Conservation (phyloP, 768 basidiomycete genomes). For the Boletus vermiculosoides region DNA sequence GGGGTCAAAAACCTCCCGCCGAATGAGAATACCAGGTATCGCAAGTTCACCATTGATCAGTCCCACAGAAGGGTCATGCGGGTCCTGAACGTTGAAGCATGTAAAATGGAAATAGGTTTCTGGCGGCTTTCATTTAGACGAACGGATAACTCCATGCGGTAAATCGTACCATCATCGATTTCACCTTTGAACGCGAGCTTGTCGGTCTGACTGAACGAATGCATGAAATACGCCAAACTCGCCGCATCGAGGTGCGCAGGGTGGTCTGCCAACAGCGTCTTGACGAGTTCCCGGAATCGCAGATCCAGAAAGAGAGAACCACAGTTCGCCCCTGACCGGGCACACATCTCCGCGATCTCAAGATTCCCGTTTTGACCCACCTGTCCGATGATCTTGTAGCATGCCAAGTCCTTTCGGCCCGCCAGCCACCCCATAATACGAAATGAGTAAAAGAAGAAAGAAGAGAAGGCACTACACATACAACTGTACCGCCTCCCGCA, state of each 20-base stretch:
- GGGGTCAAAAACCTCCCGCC: conserved; percentile 85
- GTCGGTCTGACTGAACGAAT: conserved; percentile 86
- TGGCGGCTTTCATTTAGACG: conserved; percentile 30
- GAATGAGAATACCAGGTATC: conserved; percentile 76
- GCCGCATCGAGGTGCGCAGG: conserved; percentile 81
- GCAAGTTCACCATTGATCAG: conserved; percentile 80
- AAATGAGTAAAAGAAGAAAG: background rate
- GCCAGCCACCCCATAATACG: conserved; percentile 1
- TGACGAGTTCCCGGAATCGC: conserved; percentile 79
- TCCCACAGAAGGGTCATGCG: conserved; percentile 76
- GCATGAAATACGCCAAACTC: conserved; percentile 85
- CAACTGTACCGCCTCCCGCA: conserved; percentile 81
- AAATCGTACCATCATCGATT: conserved; percentile 64
- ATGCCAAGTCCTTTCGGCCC: conserved; percentile 40
- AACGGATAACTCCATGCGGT: background rate
- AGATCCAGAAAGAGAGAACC: conserved; percentile 87
- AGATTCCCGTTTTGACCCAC: conserved; percentile 71
- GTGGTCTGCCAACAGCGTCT: conserved; percentile 75
- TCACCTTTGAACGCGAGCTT: conserved; percentile 75
- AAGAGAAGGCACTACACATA: conserved; percentile 30
- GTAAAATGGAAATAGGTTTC: conserved; percentile 86
- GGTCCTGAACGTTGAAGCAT: conserved; percentile 85
- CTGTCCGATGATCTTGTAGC: conserved; percentile 80
- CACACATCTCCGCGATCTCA: conserved; percentile 92
- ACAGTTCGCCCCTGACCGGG: conserved; percentile 83